Percentiles rank a stretch among this genome's conserved stretches.
Conservation (phyloP, 1,284 basidiomycete species). For the Rhodotorula sp. region DNA sequence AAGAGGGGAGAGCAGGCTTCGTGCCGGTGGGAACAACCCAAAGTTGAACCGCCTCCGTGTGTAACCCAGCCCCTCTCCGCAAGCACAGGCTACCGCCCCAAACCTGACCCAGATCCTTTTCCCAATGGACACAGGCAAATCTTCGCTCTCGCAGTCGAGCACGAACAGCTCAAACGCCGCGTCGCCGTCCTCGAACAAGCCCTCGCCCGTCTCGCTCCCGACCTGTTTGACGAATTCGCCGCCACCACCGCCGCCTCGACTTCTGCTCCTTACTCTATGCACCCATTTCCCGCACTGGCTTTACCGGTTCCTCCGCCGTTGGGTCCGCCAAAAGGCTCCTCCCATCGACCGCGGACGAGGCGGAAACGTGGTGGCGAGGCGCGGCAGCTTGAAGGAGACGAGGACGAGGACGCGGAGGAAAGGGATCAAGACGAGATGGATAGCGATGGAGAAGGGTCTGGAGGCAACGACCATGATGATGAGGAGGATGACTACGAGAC, state of each 20-base stretch:
- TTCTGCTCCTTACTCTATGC: too few relatives aligned
- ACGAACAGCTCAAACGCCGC: slow-evolving; percentile 55
- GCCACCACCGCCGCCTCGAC: neutral
- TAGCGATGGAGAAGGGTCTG: neutral
- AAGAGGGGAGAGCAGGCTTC: slow-evolving; percentile 59
- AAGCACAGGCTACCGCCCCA: neutral
- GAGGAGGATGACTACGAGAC: neutral
- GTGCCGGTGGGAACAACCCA: slow-evolving; percentile 53
- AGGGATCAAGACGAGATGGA: neutral
- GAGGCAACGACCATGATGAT: neutral
- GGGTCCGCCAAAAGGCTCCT: too few relatives aligned
- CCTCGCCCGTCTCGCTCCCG: slow-evolving; percentile 21
- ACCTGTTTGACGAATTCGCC: neutral
- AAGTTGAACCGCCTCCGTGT: slow-evolving; percentile 9
- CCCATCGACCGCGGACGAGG: too few relatives aligned
- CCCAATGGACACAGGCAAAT: slow-evolving; percentile 51
- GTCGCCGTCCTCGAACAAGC: slow-evolving; percentile 38
- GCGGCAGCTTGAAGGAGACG: too few relatives aligned
- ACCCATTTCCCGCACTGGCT: too few relatives aligned
- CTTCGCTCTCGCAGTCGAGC: slow-evolving; percentile 59
- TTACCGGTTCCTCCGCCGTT: too few relatives aligned
- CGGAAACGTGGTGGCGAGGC: too few relatives aligned
- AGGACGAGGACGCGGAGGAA: too few relatives aligned
- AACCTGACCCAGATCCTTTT: too few relatives aligned
- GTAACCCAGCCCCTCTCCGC: too few relatives aligned